These are phyloP conservation scores for Aspergillus calidoustus DNA, from an alignment of 2,329 filamentous ascomycete genomes.

Conservation along the genomic window DNA sequence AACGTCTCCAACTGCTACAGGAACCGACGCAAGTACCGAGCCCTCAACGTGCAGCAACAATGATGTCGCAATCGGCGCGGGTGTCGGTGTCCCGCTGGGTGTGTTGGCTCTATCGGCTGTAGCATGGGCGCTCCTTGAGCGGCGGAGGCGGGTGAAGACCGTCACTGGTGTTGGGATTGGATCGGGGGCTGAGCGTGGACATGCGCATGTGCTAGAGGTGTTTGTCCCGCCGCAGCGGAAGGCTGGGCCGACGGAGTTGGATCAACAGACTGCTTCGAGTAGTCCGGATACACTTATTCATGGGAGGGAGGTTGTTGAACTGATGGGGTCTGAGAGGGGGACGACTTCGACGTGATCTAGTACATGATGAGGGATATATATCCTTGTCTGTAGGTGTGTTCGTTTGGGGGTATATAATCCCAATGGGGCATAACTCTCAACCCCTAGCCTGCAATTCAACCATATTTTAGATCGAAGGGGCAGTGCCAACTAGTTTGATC, in stretches of 20 bases:
- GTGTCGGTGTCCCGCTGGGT: conserved; percentile 8
- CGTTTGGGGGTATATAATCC: neutral
- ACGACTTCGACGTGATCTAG: neutral
- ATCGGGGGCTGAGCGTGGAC: neutral
- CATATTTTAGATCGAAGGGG: too few relatives aligned
- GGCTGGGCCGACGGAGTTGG: neutral
- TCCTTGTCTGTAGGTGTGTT: neutral
- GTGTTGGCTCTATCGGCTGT: conserved; percentile 1
- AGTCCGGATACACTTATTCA: neutral
- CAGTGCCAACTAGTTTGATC: too few relatives aligned
- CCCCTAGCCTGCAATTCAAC: too few relatives aligned
- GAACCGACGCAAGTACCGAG: neutral
- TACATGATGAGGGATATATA: neutral
- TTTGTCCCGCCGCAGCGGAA: neutral
- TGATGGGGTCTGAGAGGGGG: neutral
- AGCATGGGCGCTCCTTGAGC: conserved; percentile 3
- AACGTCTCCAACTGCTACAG: neutral
- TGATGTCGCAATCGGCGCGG: conserved; percentile 5
- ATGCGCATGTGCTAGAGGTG: neutral
- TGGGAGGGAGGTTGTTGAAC: neutral
- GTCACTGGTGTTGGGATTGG: neutral
- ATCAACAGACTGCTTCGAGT: neutral
- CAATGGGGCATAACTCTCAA: too few relatives aligned
- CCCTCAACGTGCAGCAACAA: neutral
- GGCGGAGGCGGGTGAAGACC: neutral